Evolutionary conservation across 768 basidiomycete genomes (phyloP).

Genomic region (Tricholomella constricta): DNA sequence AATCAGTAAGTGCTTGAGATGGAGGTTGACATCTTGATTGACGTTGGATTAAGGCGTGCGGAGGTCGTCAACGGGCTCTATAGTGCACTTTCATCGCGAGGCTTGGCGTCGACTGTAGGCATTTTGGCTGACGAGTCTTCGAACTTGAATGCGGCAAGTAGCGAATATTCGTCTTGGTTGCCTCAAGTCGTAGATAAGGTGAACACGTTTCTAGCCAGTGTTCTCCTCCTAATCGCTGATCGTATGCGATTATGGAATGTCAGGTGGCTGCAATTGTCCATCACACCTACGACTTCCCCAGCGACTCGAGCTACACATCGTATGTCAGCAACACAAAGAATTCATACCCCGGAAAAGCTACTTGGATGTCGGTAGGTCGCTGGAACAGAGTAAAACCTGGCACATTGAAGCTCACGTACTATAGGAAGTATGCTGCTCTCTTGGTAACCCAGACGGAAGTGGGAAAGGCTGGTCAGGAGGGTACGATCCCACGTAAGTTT

Average conservation of each 20-base stretch:
- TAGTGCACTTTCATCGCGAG: conserved; percentile 30
- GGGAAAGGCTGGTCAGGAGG: conserved; percentile 36
- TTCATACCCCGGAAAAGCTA: conserved; percentile 30
- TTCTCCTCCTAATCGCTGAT: neutral
- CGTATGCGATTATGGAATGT: neutral
- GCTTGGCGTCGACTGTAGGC: conserved; percentile 32
- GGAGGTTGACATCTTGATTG: neutral
- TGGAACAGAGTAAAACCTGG: neutral
- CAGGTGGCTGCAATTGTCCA: conserved; percentile 42
- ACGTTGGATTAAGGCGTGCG: conserved; percentile 30
- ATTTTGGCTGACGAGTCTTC: conserved; percentile 46
- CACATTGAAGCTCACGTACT: neutral
- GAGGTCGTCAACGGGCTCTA: conserved; percentile 41
- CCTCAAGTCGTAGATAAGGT: conserved; percentile 35
- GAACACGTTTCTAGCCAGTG: neutral
- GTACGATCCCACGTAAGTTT: conserved; percentile 38
- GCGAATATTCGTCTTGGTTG: conserved; percentile 37
- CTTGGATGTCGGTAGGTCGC: conserved; percentile 40
- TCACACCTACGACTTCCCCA: conserved; percentile 49
- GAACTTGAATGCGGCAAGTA: conserved; percentile 28
- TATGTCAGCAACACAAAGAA: conserved; percentile 30
- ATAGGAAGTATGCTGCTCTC: conserved; percentile 41
- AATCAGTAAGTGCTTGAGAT: conserved; percentile 28
- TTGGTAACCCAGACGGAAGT: conserved; percentile 34
- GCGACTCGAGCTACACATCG: conserved; percentile 34